Evolutionary conservation across 2,329 filamentous ascomycete genomes (phyloP), one percentile per base, ranked within the genome.

Genomic region (Tothia fuscella): DNA sequence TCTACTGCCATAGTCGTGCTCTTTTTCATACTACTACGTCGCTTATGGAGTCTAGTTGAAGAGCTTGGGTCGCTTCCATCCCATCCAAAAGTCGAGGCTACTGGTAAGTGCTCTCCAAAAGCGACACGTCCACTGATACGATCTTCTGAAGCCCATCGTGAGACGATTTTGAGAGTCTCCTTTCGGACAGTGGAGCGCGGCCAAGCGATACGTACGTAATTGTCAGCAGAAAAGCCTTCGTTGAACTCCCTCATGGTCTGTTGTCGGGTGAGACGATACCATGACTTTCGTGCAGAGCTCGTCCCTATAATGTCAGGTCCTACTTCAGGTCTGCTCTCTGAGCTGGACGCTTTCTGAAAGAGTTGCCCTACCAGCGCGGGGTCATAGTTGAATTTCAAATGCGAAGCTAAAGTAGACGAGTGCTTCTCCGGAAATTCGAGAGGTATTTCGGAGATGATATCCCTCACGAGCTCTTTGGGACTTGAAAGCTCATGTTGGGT

Each of bases 221-320:
- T 60, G 22, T 57, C 54, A 9, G 53, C 51, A 5, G 50, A 51
- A 5, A 56, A 58, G 10, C 58, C 59, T 25, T 42, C 54, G 33
- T 61, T 58, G 50, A 51, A 60, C 24, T 61, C 59, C 13, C 58
- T 51, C 51, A 62, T 49, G 4, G 59, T 62, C 41, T 62, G 53
- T 33, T 54, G 55, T 7, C 59, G 55, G 1, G 58, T 62, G 2
- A 63, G 44, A 9, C 59, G 53, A 42, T 63, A 62, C 60, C 60
- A 63, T 6, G 58, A 52, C 47, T 61, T 62, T 4, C 58, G 54
- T 13, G 55, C 50, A 9, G 55, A 53, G 3, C 54, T 61, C 0
- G 58, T 53, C 31, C 51, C 52, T 20, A 61, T 52, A 14, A 38
- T 4, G 0, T 58, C 54, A 41, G 56, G 53, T 13, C 56, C 52